phyloP scores from a whole-genome alignment of 345 rosid species.

The Erodium maritimum region DNA sequence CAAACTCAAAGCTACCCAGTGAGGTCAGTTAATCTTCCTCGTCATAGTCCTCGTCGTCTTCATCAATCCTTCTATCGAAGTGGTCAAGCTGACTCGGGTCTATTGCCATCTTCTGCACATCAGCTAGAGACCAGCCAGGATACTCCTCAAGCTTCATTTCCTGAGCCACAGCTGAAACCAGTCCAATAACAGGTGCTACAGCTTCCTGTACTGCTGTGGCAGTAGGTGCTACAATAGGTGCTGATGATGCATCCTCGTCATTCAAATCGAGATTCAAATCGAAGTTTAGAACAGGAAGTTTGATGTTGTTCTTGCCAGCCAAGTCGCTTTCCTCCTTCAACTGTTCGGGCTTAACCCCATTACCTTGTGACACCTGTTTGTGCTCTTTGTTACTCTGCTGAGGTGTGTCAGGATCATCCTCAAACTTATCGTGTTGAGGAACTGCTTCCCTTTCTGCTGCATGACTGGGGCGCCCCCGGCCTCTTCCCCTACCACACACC shows the following conservation, averaged over 20 bases:
- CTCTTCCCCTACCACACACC: conserved; percentile 30
- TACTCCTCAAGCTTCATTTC: conserved; percentile 21
- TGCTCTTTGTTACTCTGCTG: conserved; percentile 10
- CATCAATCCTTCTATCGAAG: conserved; percentile 22
- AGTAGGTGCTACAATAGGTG: no score
- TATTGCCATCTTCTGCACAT: conserved; percentile 28
- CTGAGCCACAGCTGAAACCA: conserved; percentile 2
- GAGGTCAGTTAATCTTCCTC: conserved; percentile 19
- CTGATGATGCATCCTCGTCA: conserved; percentile 4
- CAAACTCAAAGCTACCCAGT: no score
- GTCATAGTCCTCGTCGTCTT: conserved; percentile 46
- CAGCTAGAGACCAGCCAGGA: conserved; percentile 24
- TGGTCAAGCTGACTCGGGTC: conserved; percentile 19
- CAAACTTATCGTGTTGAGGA: conserved; percentile 18
- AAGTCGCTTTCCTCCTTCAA: conserved; percentile 12
- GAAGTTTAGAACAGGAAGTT: conserved; percentile 25
- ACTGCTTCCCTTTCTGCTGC: conserved; percentile 14
- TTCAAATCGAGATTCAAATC: conserved; percentile 59
- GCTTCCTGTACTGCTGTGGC: no score
- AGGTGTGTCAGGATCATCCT: conserved; percentile 25
- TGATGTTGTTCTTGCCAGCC: neutral
- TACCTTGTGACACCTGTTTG: conserved; percentile 2
- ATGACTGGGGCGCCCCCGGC: conserved; percentile 26
- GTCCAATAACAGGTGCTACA: no score
- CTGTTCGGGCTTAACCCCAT: conserved; percentile 12